Evolutionary conservation across 177 flowering plant species (phyloP).

Genomic region (Vitis hybrid): DNA sequence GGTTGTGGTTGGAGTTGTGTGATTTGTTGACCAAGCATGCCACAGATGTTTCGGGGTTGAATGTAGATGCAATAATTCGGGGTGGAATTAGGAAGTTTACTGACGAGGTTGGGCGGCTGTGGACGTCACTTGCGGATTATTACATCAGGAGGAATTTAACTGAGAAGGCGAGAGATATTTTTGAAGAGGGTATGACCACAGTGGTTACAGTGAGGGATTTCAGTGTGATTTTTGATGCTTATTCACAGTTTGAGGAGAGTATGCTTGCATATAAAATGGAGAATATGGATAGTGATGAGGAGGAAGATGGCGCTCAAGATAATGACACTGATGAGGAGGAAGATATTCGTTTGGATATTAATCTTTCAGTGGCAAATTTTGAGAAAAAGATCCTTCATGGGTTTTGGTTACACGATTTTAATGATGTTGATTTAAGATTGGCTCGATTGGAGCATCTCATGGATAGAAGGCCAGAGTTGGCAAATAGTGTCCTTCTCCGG

Average conservation of each 20-base stretch:
- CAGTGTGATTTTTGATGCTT: constrained; percentile 84
- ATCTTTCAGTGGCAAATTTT: constrained; percentile 34
- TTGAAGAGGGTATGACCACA: constrained; percentile 86
- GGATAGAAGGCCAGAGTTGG: constrained; percentile 84
- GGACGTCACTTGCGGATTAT: constrained; percentile 93
- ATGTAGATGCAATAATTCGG: constrained; percentile 90
- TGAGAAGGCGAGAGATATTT: constrained; percentile 89
- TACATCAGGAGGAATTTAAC: constrained; percentile 70
- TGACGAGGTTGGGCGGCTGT: constrained; percentile 89
- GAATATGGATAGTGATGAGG: constrained; percentile 46
- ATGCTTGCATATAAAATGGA: constrained; percentile 73
- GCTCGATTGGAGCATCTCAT: constrained; percentile 74
- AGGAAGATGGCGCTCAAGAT: constrained; percentile 24
- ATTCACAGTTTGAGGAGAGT: constrained; percentile 87
- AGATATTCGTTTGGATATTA: constrained; percentile 44
- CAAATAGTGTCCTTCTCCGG: constrained; percentile 82
- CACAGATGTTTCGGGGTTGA: constrained; percentile 74
- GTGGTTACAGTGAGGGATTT: constrained; percentile 92
- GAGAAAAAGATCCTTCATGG: constrained; percentile 52
- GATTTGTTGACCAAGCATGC: constrained; percentile 81
- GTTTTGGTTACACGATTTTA: constrained; percentile 75
- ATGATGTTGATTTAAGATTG: constrained; percentile 79
- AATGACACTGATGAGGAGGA: constrained; percentile 30
- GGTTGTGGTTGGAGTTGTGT: constrained; percentile 87
- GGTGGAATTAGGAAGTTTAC: constrained; percentile 96